A percentile compares a stretch with the other conserved stretches of the same genome.
phyloP scores from a whole-genome alignment of 2,329 filamentous ascomycete genomes.

The Pseudogymnoascus sp. region DNA sequence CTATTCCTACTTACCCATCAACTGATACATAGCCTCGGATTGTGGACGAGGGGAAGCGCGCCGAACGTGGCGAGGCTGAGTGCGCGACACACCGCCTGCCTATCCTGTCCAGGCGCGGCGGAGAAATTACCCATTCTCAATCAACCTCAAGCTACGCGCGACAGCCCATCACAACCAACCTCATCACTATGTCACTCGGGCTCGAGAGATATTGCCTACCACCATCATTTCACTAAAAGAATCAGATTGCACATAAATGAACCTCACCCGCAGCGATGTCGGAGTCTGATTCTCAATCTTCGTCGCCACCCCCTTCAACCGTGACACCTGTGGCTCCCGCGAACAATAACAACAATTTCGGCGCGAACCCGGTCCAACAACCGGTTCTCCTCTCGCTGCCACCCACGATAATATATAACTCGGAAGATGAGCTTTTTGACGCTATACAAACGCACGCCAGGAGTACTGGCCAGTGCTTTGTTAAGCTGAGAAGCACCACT shows the following conservation, averaged over 20 bases:
- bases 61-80: neutral
- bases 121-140: slow-evolving; percentile 2
- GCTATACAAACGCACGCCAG: slow-evolving; percentile 5
- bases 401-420: slow-evolving; percentile 3
- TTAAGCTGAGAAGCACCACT: slow-evolving; percentile 11
- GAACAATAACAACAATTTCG: neutral
- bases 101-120: neutral
- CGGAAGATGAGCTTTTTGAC: slow-evolving; percentile 6
- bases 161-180: neutral
- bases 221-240: neutral
- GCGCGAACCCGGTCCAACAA: neutral
- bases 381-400: neutral
- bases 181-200: neutral
- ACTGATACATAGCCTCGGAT: neutral
- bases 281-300: neutral
- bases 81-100: neutral
- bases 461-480: slow-evolving; percentile 8
- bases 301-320: neutral
- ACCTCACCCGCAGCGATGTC: neutral
- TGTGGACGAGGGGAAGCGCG: neutral
- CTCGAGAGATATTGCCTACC: neutral
- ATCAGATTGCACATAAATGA: neutral
- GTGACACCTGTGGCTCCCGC: neutral
- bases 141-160: neutral
- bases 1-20: neutral